Base-by-base conservation (phyloP, 2,329 filamentous ascomycete genomes). In the Colletotrichum magnum region DNA sequence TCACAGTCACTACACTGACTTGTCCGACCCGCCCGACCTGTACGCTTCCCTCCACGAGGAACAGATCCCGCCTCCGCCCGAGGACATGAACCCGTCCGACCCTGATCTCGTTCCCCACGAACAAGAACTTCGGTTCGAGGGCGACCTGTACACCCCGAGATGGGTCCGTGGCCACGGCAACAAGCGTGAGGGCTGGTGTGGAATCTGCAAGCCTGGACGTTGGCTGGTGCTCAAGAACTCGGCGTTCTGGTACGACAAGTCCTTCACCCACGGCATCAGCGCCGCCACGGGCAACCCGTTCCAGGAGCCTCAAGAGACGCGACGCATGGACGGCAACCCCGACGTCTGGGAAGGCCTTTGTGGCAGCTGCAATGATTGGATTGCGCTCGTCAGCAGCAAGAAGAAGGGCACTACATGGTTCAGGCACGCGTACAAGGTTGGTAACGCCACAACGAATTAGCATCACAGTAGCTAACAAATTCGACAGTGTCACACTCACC, bases 361-460 rank as follows among this genome's bases (percentile, higher is more conserved):
- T 75, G 89, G 92, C 58, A 92, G 89, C 76, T 95, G 93, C 80
- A 92, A 91, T 73, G 92, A 94, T 70, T 95, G 93, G 93, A 91
- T 95, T 73, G 90, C 92, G 13, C 83, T 95, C 43, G 92, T 94
- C 50, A 95, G 92, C 82, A 94, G 91, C 78, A 95, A 95, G 83
- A 95, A 95, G 85, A 95, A 95, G 83, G 93, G 93, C n/a, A 97
- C 93, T 1, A 95, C 93, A 4, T 97, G 93, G 93, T 97, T 95
- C 80, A 86, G 94, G 73, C 94, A 97, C 80, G 93, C 93, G 54
- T 96, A 96, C 84, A 96, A 95, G 87, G 92, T 93, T 80, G 78
- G 83, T 78, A 72, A 39, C 10, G 43, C 16, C 15, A 32, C 15
- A 4, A 13, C 4, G 51, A 47, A 36, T 51, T n/a, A 7, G 39